These are phyloP conservation scores for Luffa aegyptiaca DNA, from an alignment of 306 rosid species.

Conservation along the genomic window DNA sequence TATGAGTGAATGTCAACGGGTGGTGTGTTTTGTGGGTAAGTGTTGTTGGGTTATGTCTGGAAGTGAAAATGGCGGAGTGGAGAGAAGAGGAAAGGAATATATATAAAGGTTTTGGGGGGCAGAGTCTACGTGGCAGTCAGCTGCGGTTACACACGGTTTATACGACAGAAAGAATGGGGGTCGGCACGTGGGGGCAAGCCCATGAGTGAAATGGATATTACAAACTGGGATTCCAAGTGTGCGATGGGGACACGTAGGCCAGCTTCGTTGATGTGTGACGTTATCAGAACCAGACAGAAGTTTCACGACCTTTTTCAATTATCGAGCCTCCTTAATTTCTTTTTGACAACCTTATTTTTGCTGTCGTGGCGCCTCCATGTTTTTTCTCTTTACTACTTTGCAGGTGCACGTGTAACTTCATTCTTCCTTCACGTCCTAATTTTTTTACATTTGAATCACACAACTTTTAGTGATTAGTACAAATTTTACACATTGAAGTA, in stretches of 20 bases:
- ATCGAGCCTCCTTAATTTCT: background rate
- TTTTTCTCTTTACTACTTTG: background rate
- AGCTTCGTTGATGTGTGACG: background rate
- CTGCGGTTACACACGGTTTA: background rate
- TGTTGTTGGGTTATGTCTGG: background rate
- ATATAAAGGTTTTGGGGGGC: background rate
- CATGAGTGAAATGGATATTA: background rate
- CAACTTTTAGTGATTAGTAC: no score
- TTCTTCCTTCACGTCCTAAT: no score
- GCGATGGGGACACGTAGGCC: background rate
- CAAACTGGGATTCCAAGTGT: background rate
- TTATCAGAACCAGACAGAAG: background rate
- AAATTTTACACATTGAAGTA: no score
- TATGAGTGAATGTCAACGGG: no score
- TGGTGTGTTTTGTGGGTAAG: background rate
- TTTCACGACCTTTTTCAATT: background rate
- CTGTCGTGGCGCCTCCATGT: background rate
- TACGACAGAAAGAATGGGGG: background rate
- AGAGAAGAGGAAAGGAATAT: background rate
- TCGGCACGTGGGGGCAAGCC: slow-evolving; percentile 3
- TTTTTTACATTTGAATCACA: no score
- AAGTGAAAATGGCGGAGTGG: background rate
- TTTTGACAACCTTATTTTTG: background rate
- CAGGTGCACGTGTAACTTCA: background rate
- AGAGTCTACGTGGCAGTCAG: background rate